A percentile compares a stretch with the other conserved stretches of the same genome.
These are phyloP conservation scores for Monosporascus ibericus DNA, from an alignment of 2,329 filamentous ascomycete species.

Conservation along the genomic window DNA sequence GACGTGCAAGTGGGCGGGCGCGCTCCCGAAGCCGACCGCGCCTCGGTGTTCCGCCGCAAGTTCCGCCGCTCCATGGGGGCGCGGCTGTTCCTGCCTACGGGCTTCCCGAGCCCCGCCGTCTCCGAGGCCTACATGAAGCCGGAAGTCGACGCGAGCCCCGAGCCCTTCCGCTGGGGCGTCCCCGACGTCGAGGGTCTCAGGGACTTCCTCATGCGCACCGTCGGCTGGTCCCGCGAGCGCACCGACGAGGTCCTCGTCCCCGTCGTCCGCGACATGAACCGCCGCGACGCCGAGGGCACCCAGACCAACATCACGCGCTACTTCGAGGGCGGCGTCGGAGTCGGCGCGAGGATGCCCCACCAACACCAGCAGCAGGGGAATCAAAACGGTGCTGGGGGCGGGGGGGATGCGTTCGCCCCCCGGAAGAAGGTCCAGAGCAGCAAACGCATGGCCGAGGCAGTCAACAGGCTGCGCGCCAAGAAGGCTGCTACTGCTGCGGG, in stretches of 20 bases:
- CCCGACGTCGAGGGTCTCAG: constrained; percentile 84
- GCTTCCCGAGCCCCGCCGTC: constrained; percentile 74
- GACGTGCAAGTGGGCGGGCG: constrained; percentile 65
- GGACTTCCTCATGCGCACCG: constrained; percentile 79
- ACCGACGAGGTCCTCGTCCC: constrained; percentile 95
- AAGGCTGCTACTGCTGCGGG: constrained; percentile 5
- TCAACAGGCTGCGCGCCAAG: constrained; percentile 54
- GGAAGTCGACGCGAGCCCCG: constrained; percentile 73
- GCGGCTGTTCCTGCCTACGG: constrained; percentile 78
- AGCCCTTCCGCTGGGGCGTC: constrained; percentile 90
- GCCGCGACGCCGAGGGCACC: constrained; percentile 78
- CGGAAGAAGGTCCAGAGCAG: constrained; percentile 60
- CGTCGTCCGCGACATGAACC: constrained; percentile 93
- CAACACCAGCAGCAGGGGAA: neutral
- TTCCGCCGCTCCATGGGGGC: constrained; percentile 74
- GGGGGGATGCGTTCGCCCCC: constrained; percentile 61
- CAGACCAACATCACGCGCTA: constrained; percentile 95
- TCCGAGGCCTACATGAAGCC: constrained; percentile 79
- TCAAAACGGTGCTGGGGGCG: neutral
- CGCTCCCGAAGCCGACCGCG: constrained; percentile 54
- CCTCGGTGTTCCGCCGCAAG: constrained; percentile 69
- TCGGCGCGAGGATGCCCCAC: constrained; percentile 41
- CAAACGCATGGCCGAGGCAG: constrained; percentile 71
- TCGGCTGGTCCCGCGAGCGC: constrained; percentile 86
- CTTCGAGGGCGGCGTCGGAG: constrained; percentile 70